Base-by-base conservation (phyloP, 2,329 filamentous ascomycete species). In the Epichloe hybrida region DNA sequence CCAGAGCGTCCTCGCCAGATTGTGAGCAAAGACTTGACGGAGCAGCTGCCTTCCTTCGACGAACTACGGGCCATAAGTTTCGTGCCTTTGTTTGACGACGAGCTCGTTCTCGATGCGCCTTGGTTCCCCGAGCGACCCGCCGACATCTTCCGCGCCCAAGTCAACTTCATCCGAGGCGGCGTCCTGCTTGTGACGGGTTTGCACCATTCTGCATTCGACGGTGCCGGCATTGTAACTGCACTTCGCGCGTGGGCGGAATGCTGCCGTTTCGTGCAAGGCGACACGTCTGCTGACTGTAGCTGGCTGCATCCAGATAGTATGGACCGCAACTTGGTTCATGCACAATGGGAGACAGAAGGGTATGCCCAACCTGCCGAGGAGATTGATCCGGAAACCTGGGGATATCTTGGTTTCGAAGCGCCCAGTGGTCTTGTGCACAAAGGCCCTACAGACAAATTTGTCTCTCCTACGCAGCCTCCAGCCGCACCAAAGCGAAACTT, bases 241-340 rank as follows among this genome's bases (percentile, higher is more conserved):
- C 52, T 65, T 23, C 59, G 55, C 31, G 62, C 56, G 1, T 65
- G 62, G 62, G 61, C 64, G 2, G 64, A 64, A 45, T 57, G 58
- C 45, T 64, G 61, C n/a, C 50, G 60, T 43, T 62, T 52, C 50
- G 17, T 64, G 3, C 57, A 61, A n/a, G 60, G 54, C 5, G 59
- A 62, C 23, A 17, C 43, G 13, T 51, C 58, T 6, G 59, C 59
- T 1, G 57, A 53, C 0, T 64, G 59, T 49, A 52, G 55, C 20
- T 64, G 62, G 62, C 52, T 54, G 35, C 55, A 62, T 8, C 58
- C 60, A 0, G 62, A 64, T 40, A 65, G 62, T 43, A 61, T 63
- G 44, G 61, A 65, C 17, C 59, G 59, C 48, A 60, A 56, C 20
- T 47, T 64, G 34, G 4, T 39, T 5, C 37, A 39, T 39, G 37